These are phyloP conservation scores for Russula abietina DNA, from an alignment of 768 basidiomycete genomes.

Conservation along the genomic window DNA sequence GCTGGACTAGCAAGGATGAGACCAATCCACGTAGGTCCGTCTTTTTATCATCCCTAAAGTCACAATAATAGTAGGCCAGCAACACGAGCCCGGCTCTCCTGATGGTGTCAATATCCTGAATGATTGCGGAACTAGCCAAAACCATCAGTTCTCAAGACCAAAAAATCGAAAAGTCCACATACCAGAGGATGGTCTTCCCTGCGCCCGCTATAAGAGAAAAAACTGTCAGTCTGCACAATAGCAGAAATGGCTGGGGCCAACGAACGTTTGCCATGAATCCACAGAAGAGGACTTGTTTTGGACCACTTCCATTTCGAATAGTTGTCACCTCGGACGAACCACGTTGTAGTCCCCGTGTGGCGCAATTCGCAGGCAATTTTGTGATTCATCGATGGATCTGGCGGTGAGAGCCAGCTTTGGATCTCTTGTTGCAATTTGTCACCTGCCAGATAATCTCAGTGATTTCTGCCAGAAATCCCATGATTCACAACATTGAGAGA, in stretches of 20 bases:
- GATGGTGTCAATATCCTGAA: not conserved
- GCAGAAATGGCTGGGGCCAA: not conserved
- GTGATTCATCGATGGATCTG: not conserved
- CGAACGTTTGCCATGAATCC: not conserved
- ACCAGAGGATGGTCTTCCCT: not conserved
- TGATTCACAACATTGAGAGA: not conserved
- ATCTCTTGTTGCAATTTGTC: not conserved
- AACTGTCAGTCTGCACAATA: not conserved
- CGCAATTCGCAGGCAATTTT: not conserved
- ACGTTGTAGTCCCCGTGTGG: not conserved
- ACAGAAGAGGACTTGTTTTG: not conserved
- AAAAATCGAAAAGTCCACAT: not conserved
- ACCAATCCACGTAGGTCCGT: not conserved
- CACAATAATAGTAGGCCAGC: not conserved
- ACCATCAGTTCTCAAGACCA: not conserved
- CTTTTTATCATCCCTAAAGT: not conserved
- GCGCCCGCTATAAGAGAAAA: not conserved
- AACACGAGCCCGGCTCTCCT: not conserved
- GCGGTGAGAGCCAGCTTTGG: not conserved
- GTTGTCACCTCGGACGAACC: not conserved
- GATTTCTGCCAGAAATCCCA: not conserved
- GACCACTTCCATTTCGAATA: not conserved
- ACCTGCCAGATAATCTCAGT: not conserved
- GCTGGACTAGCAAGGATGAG: not conserved
- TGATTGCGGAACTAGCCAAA: not conserved